Conservation (phyloP, 192 early-diverging fungal species). For the Podochytrium sp. region DNA sequence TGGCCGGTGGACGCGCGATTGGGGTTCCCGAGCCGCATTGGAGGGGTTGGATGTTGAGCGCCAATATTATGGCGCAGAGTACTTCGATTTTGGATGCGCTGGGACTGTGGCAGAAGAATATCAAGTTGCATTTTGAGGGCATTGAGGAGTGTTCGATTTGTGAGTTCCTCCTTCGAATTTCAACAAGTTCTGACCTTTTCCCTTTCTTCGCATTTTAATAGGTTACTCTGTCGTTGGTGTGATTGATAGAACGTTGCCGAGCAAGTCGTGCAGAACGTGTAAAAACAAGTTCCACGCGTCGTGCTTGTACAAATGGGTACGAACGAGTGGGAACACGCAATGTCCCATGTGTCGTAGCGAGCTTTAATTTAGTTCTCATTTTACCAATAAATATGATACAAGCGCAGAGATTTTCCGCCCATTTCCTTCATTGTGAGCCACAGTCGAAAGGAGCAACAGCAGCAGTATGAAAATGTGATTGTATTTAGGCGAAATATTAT, state of each 20-base stretch:
- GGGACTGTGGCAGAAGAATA: constrained; percentile 79
- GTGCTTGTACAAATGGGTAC: constrained; percentile 92
- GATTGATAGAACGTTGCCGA: constrained; percentile 83
- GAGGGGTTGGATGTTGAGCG: constrained; percentile 69
- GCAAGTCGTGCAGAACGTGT: constrained; percentile 89
- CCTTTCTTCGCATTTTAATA: not conserved
- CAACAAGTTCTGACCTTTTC: not conserved
- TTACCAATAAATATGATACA: too few species aligned
- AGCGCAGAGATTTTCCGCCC: too few species aligned
- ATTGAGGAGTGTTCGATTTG: constrained; percentile 95
- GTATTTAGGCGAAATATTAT: too few species aligned
- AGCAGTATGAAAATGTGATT: too few species aligned
- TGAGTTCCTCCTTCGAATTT: constrained; percentile 4
- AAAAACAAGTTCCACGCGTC: constrained; percentile 93
- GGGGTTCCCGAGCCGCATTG: constrained; percentile 72
- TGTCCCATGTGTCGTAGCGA: constrained; percentile 71
- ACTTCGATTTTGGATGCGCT: constrained; percentile 80
- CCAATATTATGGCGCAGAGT: constrained; percentile 73
- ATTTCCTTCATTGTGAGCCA: too few species aligned
- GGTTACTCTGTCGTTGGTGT: constrained; percentile 91
- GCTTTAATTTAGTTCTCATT: constrained; percentile 21
- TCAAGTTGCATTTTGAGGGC: constrained; percentile 92
- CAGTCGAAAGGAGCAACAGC: too few species aligned
- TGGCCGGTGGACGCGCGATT: constrained; percentile 56
- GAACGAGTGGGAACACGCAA: constrained; percentile 67